Evolutionary conservation across 225 moss, liverwort and hornwort genomes (phyloP).

Genomic region (Lunularia cruciata): DNA sequence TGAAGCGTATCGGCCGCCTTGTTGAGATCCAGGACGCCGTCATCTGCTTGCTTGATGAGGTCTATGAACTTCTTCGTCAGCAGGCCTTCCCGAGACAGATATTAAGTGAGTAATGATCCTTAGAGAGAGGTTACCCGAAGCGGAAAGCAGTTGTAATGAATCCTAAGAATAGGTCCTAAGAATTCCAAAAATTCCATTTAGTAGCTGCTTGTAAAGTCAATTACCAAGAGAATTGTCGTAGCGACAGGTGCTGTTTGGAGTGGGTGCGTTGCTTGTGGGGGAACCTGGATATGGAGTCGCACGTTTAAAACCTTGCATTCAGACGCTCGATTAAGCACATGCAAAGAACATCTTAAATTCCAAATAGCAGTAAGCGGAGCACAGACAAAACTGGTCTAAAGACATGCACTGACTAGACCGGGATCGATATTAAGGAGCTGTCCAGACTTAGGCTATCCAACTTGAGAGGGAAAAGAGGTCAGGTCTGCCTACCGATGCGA

Average conservation of each 20-base stretch:
- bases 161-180: too few relatives aligned
- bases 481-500: conserved; percentile 45
- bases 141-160: too few relatives aligned
- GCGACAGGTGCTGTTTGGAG: conserved; percentile 77
- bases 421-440: too few relatives aligned
- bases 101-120: too few relatives aligned
- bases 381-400: not conserved
- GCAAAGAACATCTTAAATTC: too few relatives aligned
- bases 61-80: conserved; percentile 89
- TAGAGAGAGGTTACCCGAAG: too few relatives aligned
- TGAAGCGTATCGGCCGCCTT: conserved; percentile 77
- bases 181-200: too few relatives aligned
- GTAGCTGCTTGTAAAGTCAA: not conserved
- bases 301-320: not conserved
- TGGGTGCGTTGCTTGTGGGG: conserved; percentile 68
- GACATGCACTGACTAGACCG: not conserved
- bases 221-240: conserved; percentile 90
- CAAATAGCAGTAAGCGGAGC: not conserved
- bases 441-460: too few relatives aligned
- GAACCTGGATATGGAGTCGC: conserved; percentile 47
- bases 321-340: too few relatives aligned
- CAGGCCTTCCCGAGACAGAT: conserved; percentile 46
- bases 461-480: too few relatives aligned
- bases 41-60: conserved; percentile 86
- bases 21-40: conserved; percentile 85